These are phyloP conservation scores for Suillus subalutaceus DNA, from an alignment of 768 basidiomycete species.

Conservation along the genomic window DNA sequence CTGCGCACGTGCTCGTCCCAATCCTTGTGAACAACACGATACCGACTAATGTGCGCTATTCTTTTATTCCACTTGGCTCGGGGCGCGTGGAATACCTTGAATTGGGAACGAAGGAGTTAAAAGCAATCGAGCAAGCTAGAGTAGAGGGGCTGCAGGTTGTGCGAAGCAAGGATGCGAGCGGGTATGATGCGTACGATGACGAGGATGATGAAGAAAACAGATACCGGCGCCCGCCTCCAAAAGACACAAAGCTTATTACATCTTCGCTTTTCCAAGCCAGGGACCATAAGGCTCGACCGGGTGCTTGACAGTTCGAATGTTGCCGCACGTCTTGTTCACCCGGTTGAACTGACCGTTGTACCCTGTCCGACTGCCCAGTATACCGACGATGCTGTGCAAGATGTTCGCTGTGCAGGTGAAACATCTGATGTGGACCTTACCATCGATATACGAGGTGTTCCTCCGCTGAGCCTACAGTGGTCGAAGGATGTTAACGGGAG, in stretches of 20 bases:
- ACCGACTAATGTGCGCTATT: conserved; percentile 72
- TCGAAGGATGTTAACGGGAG: conserved; percentile 66
- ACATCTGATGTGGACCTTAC: conserved; percentile 56
- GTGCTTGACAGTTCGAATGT: conserved; percentile 71
- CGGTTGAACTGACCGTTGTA: conserved; percentile 68
- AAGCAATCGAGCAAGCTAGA: conserved; percentile 63
- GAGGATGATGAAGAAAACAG: conserved; percentile 45
- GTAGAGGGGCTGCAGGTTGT: conserved; percentile 51
- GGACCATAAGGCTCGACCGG: conserved; percentile 72
- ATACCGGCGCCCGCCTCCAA: conserved; percentile 55
- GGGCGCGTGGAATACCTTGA: conserved; percentile 57
- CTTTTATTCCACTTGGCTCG: conserved; percentile 62
- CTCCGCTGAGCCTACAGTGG: conserved; percentile 80
- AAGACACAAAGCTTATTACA: conserved; percentile 75
- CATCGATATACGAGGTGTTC: conserved; percentile 72
- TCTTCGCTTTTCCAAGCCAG: conserved; percentile 73
- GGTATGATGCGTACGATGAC: conserved; percentile 74
- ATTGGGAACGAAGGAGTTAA: conserved; percentile 64
- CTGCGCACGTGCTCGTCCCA: conserved; percentile 69
- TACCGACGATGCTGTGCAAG: conserved; percentile 42
- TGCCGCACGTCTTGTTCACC: conserved; percentile 70
- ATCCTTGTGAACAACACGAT: conserved; percentile 89
- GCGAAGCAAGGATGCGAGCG: conserved; percentile 42
- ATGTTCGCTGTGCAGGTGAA: conserved; percentile 71
- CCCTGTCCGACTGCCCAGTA: conserved; percentile 85